phyloP scores from a whole-genome alignment of 2,329 filamentous ascomycete genomes.

The Cytospora piceicola region DNA sequence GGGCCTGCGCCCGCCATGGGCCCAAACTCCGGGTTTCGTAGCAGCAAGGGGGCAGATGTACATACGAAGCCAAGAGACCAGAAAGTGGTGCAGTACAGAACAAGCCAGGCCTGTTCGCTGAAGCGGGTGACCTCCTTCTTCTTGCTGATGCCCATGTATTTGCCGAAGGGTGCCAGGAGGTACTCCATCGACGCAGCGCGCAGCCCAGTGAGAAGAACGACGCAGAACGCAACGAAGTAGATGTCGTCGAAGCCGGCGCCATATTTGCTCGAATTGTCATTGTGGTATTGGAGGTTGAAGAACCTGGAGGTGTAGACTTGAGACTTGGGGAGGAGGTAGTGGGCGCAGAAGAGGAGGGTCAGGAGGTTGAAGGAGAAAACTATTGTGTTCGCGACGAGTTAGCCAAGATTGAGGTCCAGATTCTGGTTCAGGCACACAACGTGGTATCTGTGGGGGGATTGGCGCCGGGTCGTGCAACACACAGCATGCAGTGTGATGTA shows the following conservation, averaged over 20 bases:
- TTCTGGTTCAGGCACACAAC: background rate
- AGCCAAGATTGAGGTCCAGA: constrained; percentile 11
- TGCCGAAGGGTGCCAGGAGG: constrained; percentile 77
- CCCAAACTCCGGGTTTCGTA: background rate
- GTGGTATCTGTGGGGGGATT: background rate
- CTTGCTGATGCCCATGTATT: constrained; percentile 71
- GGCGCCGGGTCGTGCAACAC: constrained; percentile 8
- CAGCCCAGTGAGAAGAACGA: constrained; percentile 84
- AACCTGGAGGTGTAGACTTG: constrained; percentile 83
- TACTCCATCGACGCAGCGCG: constrained; percentile 88
- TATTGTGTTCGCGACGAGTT: constrained; percentile 40
- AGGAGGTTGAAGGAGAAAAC: constrained; percentile 86
- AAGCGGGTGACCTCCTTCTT: constrained; percentile 80
- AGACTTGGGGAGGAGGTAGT: constrained; percentile 80
- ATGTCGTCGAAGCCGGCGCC: constrained; percentile 78
- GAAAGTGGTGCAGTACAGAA: constrained; percentile 80
- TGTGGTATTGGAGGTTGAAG: constrained; percentile 84
- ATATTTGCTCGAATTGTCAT: constrained; percentile 70
- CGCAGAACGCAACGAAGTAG: constrained; percentile 75
- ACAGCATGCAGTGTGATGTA: constrained; percentile 21
- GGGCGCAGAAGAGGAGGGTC: constrained; percentile 78
- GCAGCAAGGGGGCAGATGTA: constrained; percentile 27
- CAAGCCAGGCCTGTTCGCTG: constrained; percentile 91
- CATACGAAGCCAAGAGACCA: constrained; percentile 84
- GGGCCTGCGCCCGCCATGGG: too few species aligned